These are phyloP conservation scores for Endothia cerciana DNA, from an alignment of 2,329 filamentous ascomycete species.

Conservation along the genomic window DNA sequence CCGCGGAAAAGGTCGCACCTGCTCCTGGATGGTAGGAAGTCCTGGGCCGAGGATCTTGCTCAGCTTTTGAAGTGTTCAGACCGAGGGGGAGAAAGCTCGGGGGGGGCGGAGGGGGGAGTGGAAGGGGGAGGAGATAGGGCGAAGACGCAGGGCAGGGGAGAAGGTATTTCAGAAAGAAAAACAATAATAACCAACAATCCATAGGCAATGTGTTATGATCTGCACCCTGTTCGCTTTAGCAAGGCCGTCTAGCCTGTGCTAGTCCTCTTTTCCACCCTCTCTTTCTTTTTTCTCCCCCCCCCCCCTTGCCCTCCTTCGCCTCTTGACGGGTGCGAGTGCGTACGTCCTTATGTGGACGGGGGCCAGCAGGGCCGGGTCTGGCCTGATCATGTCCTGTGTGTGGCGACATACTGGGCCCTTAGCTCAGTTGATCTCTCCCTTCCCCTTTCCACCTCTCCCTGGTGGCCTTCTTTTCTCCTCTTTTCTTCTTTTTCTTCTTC, in stretches of 20 bases:
- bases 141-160: background rate
- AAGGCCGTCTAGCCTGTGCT: background rate
- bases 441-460: no score
- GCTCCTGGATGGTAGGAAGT: no score
- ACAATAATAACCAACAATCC: no score
- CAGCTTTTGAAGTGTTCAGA: no score
- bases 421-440: no score
- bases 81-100: no score
- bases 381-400: background rate
- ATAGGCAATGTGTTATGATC: background rate
- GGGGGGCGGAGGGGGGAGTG: no score
- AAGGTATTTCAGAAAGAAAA: constrained; percentile 8
- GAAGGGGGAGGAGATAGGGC: background rate
- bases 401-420: no score
- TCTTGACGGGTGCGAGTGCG: background rate
- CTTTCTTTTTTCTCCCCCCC: background rate
- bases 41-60: no score
- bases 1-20: no score
- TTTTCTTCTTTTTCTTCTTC: background rate
- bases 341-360: background rate
- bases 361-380: background rate
- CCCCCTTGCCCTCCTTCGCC: background rate
- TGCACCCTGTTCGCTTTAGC: constrained; percentile 5
- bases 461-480: background rate
- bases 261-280: background rate